Evolutionary conservation across 2,329 filamentous ascomycete genomes (phyloP).

Genomic region (Hymenoscyphus linearis): DNA sequence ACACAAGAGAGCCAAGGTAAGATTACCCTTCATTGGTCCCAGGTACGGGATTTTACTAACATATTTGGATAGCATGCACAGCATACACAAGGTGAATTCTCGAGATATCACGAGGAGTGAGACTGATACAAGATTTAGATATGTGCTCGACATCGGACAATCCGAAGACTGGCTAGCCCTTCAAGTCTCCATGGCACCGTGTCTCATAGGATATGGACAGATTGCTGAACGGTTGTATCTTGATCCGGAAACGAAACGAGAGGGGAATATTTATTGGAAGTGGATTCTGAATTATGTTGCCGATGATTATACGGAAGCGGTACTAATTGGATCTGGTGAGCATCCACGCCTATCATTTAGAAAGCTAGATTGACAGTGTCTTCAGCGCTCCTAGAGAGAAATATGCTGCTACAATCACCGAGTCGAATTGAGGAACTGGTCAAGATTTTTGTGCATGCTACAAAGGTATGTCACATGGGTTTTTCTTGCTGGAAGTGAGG

Average conservation of each 20-base stretch:
- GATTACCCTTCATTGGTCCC: conserved; percentile 17
- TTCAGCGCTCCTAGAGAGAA: conserved; percentile 67
- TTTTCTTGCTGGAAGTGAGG: neutral
- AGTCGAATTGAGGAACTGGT: conserved; percentile 75
- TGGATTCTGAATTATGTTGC: conserved; percentile 90
- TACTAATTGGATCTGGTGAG: conserved; percentile 64
- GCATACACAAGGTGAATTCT: conserved; percentile 59
- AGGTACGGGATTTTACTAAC: conserved; percentile 9
- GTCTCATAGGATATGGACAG: conserved; percentile 80
- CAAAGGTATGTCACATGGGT: conserved; percentile 63
- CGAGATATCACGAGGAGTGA: neutral
- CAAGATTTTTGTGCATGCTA: conserved; percentile 81
- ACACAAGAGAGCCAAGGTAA: conserved; percentile 73
- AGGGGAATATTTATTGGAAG: conserved; percentile 73
- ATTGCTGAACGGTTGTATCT: conserved; percentile 67
- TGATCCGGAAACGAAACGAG: conserved; percentile 53
- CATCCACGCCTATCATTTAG: neutral
- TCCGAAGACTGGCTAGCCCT: conserved; percentile 84
- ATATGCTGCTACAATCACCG: conserved; percentile 68
- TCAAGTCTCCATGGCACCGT: conserved; percentile 79
- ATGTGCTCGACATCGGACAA: conserved; percentile 82
- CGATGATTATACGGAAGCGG: conserved; percentile 70
- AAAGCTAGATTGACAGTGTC: neutral
- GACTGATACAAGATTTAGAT: conserved; percentile 41
- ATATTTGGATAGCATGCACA: conserved; percentile 52